These are phyloP conservation scores for Neofusicoccum ribis DNA, from an alignment of 2,329 filamentous ascomycete species.

Conservation along the genomic window DNA sequence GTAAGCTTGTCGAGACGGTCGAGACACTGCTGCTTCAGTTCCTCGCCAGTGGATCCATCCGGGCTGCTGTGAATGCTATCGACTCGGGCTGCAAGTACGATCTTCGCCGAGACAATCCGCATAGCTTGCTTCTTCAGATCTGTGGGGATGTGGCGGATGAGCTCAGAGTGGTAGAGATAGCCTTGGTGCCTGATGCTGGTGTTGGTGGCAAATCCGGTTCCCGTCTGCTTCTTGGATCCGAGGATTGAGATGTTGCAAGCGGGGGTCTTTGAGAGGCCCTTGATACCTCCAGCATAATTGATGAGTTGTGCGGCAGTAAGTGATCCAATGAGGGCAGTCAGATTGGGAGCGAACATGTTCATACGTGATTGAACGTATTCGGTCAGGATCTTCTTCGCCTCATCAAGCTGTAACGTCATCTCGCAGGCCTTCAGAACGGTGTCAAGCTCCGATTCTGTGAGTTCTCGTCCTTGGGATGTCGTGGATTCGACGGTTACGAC, in stretches of 20 bases:
- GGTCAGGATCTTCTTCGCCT: conserved; percentile 80
- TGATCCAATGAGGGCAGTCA: conserved; percentile 87
- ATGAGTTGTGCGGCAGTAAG: conserved; percentile 95
- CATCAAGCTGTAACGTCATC: conserved; percentile 84
- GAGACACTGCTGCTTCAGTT: conserved; percentile 78
- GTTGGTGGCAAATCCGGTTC: conserved; percentile 86
- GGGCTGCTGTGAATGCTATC: conserved; percentile 80
- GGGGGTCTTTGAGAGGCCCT: conserved; percentile 85
- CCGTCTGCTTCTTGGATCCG: conserved; percentile 83
- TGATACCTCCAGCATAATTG: conserved; percentile 86
- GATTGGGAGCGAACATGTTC: conserved; percentile 91
- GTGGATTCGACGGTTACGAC: conserved; percentile 94
- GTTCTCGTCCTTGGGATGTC: conserved; percentile 77
- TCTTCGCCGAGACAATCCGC: conserved; percentile 90
- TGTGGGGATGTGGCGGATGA: conserved; percentile 79
- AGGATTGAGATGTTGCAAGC: conserved; percentile 90
- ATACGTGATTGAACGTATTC: conserved; percentile 97
- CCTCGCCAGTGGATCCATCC: conserved; percentile 80
- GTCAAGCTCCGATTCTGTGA: conserved; percentile 73
- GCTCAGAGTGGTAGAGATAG: conserved; percentile 87
- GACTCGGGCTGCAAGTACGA: conserved; percentile 88
- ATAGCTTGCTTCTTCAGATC: conserved; percentile 92
- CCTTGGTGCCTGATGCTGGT: conserved; percentile 88
- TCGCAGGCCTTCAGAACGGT: conserved; percentile 76
- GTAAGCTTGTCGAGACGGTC: conserved; percentile 89